Evolutionary conservation across 2,329 filamentous ascomycete genomes (phyloP).

Genomic region (Allantophomopsis lycopodina): DNA sequence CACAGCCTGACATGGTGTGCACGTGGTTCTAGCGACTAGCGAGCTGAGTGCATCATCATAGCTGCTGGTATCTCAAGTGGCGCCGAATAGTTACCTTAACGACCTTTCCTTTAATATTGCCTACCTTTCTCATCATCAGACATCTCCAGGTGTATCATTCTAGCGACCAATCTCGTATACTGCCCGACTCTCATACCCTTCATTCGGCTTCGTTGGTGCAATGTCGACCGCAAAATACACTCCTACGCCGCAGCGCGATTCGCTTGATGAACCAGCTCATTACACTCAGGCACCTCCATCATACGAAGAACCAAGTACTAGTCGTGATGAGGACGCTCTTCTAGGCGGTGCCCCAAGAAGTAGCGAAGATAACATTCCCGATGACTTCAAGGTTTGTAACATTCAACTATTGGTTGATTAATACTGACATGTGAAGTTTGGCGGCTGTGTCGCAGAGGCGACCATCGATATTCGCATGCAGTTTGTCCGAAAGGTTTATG

Average conservation of each 20-base stretch:
- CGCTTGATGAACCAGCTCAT: conserved; percentile 50
- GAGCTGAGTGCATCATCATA: too few relatives aligned
- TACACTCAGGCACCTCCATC: conserved; percentile 74
- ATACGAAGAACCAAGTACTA: conserved; percentile 48
- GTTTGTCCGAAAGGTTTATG: conserved; percentile 95
- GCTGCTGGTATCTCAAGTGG: too few relatives aligned
- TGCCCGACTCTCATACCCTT: background rate
- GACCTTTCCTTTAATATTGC: too few relatives aligned
- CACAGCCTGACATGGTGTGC: background rate
- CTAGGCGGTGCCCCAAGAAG: conserved; percentile 58
- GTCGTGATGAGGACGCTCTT: conserved; percentile 35
- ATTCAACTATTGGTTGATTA: background rate
- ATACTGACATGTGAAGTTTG: conserved; percentile 44
- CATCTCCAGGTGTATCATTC: too few relatives aligned
- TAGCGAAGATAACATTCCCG: conserved; percentile 83
- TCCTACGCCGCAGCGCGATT: conserved; percentile 73
- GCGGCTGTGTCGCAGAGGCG: conserved; percentile 83
- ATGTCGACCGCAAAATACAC: conserved; percentile 70
- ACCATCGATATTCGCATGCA: conserved; percentile 94
- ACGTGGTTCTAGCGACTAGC: background rate
- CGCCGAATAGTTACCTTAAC: too few relatives aligned
- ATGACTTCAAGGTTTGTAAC: conserved; percentile 76
- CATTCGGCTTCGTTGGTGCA: background rate
- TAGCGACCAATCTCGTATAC: background rate
- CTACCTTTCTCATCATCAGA: too few relatives aligned